Evolutionary conservation across 2,329 filamentous ascomycete genomes (phyloP), one percentile per base, ranked within the genome.

Genomic region (Mollisiaceae sp.): DNA sequence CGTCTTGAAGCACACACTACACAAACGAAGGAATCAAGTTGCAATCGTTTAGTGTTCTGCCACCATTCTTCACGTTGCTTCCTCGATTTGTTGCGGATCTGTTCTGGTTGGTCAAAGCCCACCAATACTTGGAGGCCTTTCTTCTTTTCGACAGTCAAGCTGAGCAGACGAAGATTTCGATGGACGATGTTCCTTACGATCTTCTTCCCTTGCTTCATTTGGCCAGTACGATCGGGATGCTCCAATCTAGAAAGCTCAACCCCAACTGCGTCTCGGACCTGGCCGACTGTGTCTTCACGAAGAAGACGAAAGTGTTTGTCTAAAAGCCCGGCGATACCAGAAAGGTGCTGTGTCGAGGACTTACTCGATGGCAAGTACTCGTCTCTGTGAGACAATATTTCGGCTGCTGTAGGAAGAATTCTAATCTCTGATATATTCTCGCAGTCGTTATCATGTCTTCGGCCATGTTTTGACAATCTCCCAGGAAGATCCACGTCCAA

Each of bases 231-330:
- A 75, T 80, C 59, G 77, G 77, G 35, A 77, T 61, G 47, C 65
- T 71, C 61, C 74, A 72, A 60, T 62, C 66, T 69, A n/a, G 60
- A 60, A 11, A 82, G 73, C 58, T 82, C 76, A 27, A 78, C 67
- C 45, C 78, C 77, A 2, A 85, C 79, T 0, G 79, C 79, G 68
- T 86, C 82, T 43, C 83, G 78, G 4, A 88, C 75, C 64, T 85
- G 81, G 0, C 84, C 83, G 0, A 87, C 76, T 0, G 81, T 85
- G 68, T 87, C 85, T 72, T 87, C 83, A 2, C 85, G 79, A 1
- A 87, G 72, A 0, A 87, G 79, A 18, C 85, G 80, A 58, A 88
- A 88, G 62, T 87, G 81, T 62, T 81, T 77, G 71, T 87, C 85
- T 0, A 88, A 72, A 0, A 84, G 78, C 1, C 84, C 83, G 4